These are phyloP conservation scores for Metschnikowia proteae DNA, from an alignment of 805 yeast species.

Conservation along the genomic window DNA sequence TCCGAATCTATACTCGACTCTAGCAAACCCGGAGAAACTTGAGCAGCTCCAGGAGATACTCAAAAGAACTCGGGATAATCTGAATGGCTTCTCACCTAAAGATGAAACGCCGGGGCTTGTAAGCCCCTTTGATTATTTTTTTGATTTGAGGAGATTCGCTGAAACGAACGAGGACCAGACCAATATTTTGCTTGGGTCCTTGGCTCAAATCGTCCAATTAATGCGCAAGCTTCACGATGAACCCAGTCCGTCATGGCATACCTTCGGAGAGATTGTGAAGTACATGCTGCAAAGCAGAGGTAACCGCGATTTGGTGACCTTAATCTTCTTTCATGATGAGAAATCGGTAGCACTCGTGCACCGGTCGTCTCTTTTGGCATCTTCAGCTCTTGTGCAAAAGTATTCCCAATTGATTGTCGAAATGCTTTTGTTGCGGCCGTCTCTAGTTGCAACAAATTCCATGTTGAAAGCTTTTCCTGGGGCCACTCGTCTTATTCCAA, in stretches of 20 bases:
- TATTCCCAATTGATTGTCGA: constrained; percentile 10
- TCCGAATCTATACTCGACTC: constrained; percentile 2
- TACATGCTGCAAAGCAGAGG: constrained; percentile 11
- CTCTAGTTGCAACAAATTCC: constrained; percentile 7
- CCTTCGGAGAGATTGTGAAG: constrained; percentile 5
- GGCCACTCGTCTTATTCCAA: constrained; percentile 8
- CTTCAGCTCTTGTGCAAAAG: constrained; percentile 5
- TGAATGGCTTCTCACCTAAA: neutral
- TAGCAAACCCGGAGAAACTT: neutral
- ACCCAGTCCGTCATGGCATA: constrained; percentile 8
- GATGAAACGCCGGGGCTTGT: neutral
- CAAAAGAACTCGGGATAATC: neutral
- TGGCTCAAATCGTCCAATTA: neutral
- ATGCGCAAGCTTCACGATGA: constrained; percentile 2
- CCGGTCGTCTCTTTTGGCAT: constrained; percentile 8
- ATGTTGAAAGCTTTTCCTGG: constrained; percentile 9
- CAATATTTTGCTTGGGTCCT: neutral
- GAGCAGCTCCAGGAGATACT: neutral
- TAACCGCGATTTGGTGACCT: constrained; percentile 10
- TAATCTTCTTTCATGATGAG: constrained; percentile 10
- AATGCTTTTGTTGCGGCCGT: constrained; percentile 6
- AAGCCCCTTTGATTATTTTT: constrained; percentile 10
- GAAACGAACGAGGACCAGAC: neutral
- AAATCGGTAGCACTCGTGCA: constrained; percentile 8
- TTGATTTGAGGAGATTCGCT: constrained; percentile 2